phyloP scores from a whole-genome alignment of 2,329 filamentous ascomycete genomes.

The Colletotrichum truncatum region DNA sequence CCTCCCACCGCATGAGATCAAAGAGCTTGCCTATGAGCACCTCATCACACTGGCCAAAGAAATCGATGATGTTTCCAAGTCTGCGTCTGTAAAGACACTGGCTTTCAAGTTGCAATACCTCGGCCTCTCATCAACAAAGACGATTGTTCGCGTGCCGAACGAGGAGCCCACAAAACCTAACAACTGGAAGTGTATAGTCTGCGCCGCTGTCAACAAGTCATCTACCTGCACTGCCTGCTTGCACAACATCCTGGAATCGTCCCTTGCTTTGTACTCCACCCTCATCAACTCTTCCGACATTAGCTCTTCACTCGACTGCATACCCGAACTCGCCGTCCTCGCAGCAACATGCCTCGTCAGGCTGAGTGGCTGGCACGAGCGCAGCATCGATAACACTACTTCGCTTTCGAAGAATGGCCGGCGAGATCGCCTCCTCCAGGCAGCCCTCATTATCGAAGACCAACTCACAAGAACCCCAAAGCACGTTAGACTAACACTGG shows the following conservation, averaged over 20 bases:
- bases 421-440: slow-evolving; percentile 53
- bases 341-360: slow-evolving; percentile 45
- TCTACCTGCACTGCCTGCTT: slow-evolving; percentile 15
- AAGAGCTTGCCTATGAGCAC: slow-evolving; percentile 48
- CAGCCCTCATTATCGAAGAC: slow-evolving; percentile 58
- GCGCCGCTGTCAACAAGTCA: neutral
- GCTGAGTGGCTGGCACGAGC: slow-evolving; percentile 28
- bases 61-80: slow-evolving; percentile 32
- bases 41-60: slow-evolving; percentile 43
- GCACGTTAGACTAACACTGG: slow-evolving; percentile 56
- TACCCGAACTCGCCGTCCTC: slow-evolving; percentile 46
- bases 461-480: slow-evolving; percentile 55
- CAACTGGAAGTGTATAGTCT: slow-evolving; percentile 30
- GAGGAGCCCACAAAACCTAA: slow-evolving; percentile 28
- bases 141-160: slow-evolving; percentile 34
- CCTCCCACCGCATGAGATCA: slow-evolving; percentile 50
- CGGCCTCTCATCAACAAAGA: slow-evolving; percentile 48
- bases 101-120: slow-evolving; percentile 55
- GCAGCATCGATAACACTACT: neutral
- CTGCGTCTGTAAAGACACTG: slow-evolving; percentile 43
- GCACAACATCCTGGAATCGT: slow-evolving; percentile 21
- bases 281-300: slow-evolving; percentile 15
- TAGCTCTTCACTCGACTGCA: slow-evolving; percentile 18
- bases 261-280: slow-evolving; percentile 17
- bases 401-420: neutral